phyloP scores from a whole-genome alignment of 2,329 filamentous ascomycete genomes.

The Ceratocystis papillata region DNA sequence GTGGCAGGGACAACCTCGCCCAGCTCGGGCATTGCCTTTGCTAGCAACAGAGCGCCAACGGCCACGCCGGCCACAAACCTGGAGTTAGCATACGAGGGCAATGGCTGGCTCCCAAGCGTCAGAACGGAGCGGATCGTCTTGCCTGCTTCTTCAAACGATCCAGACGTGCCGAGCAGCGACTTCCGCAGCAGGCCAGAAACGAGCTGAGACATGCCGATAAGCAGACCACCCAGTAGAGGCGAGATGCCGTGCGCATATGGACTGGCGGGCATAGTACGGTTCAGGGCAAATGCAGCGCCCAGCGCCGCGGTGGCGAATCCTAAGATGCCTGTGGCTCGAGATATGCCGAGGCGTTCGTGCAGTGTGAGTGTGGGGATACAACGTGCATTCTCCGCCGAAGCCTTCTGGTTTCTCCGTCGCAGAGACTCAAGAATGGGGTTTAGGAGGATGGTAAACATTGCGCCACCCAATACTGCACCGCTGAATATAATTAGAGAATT shows the following conservation, averaged over 20 bases:
- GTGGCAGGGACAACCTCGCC: constrained; percentile 29
- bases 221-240: constrained; percentile 45
- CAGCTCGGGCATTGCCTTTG: constrained; percentile 25
- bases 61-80: constrained; percentile 44
- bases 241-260: constrained; percentile 33
- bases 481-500: constrained; percentile 43
- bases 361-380: constrained; percentile 30
- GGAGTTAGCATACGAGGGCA: constrained; percentile 36
- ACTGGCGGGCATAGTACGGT: constrained; percentile 30
- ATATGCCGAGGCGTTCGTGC: constrained; percentile 35
- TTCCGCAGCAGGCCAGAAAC: constrained; percentile 44
- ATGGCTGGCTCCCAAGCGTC: constrained; percentile 28
- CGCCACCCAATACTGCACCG: constrained; percentile 47
- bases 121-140: constrained; percentile 41
- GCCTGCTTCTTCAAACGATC: constrained; percentile 51
- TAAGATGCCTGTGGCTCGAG: constrained; percentile 32
- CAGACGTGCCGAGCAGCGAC: constrained; percentile 49
- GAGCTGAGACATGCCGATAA: constrained; percentile 49
- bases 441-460: constrained; percentile 40
- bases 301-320: constrained; percentile 37
- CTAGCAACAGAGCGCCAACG: constrained; percentile 37
- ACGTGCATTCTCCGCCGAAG: constrained; percentile 24
- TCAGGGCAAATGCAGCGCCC: constrained; percentile 32
- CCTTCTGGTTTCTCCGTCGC: background rate
- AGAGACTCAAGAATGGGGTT: constrained; percentile 28